Conservation (phyloP, 1,284 basidiomycete species). For the Cerioporus squamosus region DNA sequence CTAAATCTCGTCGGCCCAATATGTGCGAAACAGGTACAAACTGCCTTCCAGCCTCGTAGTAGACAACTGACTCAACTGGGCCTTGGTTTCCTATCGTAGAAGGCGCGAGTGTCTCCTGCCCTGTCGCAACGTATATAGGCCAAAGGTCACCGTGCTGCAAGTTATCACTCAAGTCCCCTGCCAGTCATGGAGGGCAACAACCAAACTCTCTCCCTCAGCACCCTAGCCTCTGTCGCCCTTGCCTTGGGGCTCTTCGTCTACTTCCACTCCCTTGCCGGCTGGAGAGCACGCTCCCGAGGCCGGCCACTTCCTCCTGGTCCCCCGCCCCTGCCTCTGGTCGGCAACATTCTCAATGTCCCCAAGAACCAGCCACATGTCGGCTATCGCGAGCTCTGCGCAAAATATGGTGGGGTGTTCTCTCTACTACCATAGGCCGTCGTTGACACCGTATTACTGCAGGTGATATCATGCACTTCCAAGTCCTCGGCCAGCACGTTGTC, state of each 20-base stretch:
- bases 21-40: no score
- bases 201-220: no score
- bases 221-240: background rate
- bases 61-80: no score
- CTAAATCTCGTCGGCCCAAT: no score
- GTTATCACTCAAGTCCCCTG: no score
- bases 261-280: background rate
- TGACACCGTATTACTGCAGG: background rate
- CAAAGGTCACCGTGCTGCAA: no score
- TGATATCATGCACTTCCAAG: background rate
- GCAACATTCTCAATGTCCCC: conserved; percentile 1
- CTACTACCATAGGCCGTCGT: background rate
- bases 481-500: background rate
- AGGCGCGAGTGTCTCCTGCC: no score
- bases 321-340: background rate
- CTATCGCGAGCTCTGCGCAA: background rate
- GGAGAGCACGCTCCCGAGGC: background rate
- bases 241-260: background rate
- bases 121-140: no score
- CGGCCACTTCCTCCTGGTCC: conserved; percentile 8
- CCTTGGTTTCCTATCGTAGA: no score
- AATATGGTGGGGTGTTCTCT: background rate
- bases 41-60: no score
- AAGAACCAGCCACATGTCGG: background rate
- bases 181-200: no score